A percentile compares a stretch with the other conserved stretches of the same genome.
Evolutionary conservation across 2,329 filamentous ascomycete species (phyloP).

Genomic region (Ceratocystis smalleyi): DNA sequence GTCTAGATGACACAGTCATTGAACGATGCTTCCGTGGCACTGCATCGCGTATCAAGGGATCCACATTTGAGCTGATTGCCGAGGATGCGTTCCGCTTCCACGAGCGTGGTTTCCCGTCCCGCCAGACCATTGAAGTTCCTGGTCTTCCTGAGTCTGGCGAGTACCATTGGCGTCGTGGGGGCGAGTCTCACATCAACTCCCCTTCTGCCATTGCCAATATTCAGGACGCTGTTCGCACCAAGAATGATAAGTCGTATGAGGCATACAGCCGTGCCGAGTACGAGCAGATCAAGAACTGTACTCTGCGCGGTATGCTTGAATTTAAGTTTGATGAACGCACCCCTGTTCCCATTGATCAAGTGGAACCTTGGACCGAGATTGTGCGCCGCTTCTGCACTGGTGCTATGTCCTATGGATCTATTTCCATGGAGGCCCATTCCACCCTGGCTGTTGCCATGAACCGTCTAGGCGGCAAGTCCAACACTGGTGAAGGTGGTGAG

Average conservation of each 20-base stretch:
- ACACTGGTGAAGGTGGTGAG: conserved; percentile 94
- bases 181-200: conserved; percentile 89
- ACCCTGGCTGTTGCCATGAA: conserved; percentile 96
- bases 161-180: conserved; percentile 96
- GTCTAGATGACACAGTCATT: conserved; percentile 80
- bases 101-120: conserved; percentile 77
- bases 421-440: conserved; percentile 96
- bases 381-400: conserved; percentile 92
- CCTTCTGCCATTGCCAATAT: conserved; percentile 91
- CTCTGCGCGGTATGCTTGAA: conserved; percentile 81
- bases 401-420: conserved; percentile 97
- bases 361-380: conserved; percentile 96
- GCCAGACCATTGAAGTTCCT: conserved; percentile 57
- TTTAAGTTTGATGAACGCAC: conserved; percentile 83
- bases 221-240: conserved; percentile 86
- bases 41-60: conserved; percentile 82
- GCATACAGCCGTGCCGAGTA: conserved; percentile 87
- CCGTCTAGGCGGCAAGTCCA: conserved; percentile 86
- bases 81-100: conserved; percentile 91
- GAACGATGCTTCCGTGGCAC: conserved; percentile 92
- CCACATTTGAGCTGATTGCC: conserved; percentile 85
- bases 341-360: conserved; percentile 85
- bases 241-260: conserved; percentile 98
- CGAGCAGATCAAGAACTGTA: conserved; percentile 93
- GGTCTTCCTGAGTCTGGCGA: conserved; percentile 85